phyloP scores from a whole-genome alignment of 352 stramenopile genomes.

The Phytophthora citrophthora region DNA sequence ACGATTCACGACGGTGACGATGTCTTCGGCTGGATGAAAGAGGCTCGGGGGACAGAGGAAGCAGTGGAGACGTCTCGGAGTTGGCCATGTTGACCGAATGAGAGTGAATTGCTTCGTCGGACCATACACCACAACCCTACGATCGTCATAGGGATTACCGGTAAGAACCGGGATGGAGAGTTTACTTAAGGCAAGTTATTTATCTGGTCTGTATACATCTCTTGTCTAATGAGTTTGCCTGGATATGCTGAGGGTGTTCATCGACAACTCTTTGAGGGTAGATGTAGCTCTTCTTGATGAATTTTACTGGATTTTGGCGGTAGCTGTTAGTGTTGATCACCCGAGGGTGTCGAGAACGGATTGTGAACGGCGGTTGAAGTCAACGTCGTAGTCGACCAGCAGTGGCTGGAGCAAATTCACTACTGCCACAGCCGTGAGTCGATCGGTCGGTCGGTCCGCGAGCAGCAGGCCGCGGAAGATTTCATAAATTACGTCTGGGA shows the following conservation, averaged over 20 bases:
- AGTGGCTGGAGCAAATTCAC: slow-evolving; percentile 61
- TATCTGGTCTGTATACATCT: slow-evolving; percentile 12
- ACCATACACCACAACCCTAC: slow-evolving; percentile 28
- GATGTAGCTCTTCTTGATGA: neutral
- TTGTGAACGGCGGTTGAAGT: slow-evolving; percentile 57
- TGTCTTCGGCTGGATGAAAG: slow-evolving; percentile 16
- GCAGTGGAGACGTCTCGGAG: slow-evolving; percentile 33
- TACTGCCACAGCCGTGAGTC: slow-evolving; percentile 63
- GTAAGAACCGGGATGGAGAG: neutral
- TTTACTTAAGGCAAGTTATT: slow-evolving; percentile 13
- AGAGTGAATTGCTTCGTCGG: slow-evolving; percentile 17
- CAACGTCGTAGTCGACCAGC: slow-evolving; percentile 62
- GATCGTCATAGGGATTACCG: slow-evolving; percentile 11
- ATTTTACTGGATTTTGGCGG: slow-evolving; percentile 8
- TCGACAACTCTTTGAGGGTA: neutral
- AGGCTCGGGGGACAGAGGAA: slow-evolving; percentile 18
- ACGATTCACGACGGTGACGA: slow-evolving; percentile 33
- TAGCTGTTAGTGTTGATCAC: slow-evolving; percentile 14
- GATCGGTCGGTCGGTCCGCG: slow-evolving; percentile 48
- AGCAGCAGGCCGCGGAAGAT: slow-evolving; percentile 72
- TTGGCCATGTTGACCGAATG: slow-evolving; percentile 13
- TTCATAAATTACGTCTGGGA: slow-evolving; percentile 79
- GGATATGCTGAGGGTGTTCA: neutral
- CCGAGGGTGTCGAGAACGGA: slow-evolving; percentile 54
- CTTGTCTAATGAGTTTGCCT: slow-evolving; percentile 9